A percentile compares a stretch with the other conserved stretches of the same genome.
Conservation (phyloP, 2,329 filamentous ascomycete species). For the Colletotrichum sp. region DNA sequence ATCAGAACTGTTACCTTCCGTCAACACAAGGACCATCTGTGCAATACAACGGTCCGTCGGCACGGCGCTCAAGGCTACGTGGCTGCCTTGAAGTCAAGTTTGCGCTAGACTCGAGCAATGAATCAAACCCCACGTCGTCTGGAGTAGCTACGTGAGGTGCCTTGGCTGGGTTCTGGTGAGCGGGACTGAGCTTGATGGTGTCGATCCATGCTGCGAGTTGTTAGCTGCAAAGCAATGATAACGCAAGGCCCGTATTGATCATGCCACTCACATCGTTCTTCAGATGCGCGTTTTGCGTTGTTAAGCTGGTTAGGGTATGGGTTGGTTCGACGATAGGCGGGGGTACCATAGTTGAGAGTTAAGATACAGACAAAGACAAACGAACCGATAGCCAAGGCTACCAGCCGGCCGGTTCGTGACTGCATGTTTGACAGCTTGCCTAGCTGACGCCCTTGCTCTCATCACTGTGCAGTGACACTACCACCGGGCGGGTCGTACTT, state of each 20-base stretch:
- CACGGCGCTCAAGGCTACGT: background rate
- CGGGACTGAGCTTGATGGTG: background rate
- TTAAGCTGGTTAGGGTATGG: background rate
- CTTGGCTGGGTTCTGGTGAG: background rate
- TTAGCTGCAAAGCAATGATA: background rate
- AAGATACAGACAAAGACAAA: background rate
- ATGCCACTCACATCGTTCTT: background rate
- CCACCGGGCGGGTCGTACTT: background rate
- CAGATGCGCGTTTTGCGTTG: background rate
- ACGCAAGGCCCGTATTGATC: rapidly evolving
- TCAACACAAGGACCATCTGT: background rate
- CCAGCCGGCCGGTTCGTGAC: background rate
- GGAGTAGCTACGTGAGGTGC: background rate
- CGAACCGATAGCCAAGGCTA: background rate
- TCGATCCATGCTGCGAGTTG: background rate
- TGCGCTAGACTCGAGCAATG: background rate
- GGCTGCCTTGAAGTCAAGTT: background rate
- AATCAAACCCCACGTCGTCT: background rate
- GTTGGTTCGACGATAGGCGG: background rate
- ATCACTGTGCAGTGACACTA: background rate
- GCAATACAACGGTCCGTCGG: background rate
- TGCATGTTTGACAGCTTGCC: background rate
- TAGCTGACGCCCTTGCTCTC: background rate
- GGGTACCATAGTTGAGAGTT: background rate
- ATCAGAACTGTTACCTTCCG: background rate